These are phyloP conservation scores for Paecilomyces sp. DNA, from an alignment of 2,329 filamentous ascomycete species.

Conservation along the genomic window DNA sequence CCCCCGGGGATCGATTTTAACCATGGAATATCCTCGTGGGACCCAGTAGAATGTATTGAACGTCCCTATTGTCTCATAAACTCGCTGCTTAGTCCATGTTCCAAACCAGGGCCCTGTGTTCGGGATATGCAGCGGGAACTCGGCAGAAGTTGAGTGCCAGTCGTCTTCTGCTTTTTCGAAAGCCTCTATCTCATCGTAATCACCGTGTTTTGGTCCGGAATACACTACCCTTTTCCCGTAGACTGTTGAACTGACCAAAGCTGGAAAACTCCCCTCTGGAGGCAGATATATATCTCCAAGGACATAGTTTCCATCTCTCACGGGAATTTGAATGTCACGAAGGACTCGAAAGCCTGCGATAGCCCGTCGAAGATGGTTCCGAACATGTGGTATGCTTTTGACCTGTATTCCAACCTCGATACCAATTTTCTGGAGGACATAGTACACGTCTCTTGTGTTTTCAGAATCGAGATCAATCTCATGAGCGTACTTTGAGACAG, in stretches of 20 bases:
- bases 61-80: not conserved
- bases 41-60: not conserved
- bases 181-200: not conserved
- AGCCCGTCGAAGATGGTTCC: not conserved
- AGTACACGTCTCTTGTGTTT: not conserved
- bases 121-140: not conserved
- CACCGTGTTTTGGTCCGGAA: not conserved
- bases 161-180: conserved; percentile 1
- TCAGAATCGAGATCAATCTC: not conserved
- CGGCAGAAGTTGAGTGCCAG: not conserved
- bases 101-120: not conserved
- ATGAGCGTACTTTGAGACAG: not conserved
- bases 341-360: not conserved
- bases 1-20: not conserved
- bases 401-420: not conserved
- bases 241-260: not conserved
- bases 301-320: not conserved
- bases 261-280: not conserved
- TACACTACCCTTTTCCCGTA: not conserved
- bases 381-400: not conserved
- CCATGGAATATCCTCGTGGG: conserved; percentile 1
- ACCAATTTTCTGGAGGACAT: not conserved
- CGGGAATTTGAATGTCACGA: not conserved
- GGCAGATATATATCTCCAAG: conserved; percentile 1
- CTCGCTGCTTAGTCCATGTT: not conserved